Evolutionary conservation across 257 asterid genomes (phyloP), one percentile per base, ranked within the genome.

Genomic region (Parsonsia alboflavescens): DNA sequence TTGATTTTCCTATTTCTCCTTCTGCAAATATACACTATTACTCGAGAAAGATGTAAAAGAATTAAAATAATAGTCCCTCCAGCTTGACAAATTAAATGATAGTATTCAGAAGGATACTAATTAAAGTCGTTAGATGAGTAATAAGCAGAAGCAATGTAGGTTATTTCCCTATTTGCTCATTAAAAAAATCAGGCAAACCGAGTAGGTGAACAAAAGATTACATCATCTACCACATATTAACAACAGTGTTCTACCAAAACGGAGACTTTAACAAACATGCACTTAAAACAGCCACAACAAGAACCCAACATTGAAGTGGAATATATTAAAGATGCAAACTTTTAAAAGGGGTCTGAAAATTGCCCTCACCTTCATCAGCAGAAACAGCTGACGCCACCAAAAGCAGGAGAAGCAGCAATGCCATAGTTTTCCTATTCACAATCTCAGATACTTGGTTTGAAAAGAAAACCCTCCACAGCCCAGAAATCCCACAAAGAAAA

Each of bases 331-430:
- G 48, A 59, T 54, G 42, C 52, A 68, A 69, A 28, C 36, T 17
- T 50, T 36, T 30, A 48, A 26, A 39, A 48, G 22, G 39, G 33
- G 49, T 7, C 22, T 17, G 12, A 7, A 0, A 45, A 1, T 45
- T 41, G 5, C 28, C 42, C 77, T 80, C 80, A 90, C 96, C 96
- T 87, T 92, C 96, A 86, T 85, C 96, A 78, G 92, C 91, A 80
- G 81, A 89, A 81, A 82, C 89, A 71, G 88, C 88, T 74, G 97
- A 86, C 24, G 82, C 78, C 1, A 82, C 73, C 81, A 88, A 82
- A 76, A 83, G 90, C 76, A 87, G 64, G 80, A 87, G 82, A 81
- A 85, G 77, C 26, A 83, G 74, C 36, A 82, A 68, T 53, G 82
- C 77, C 89, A 87, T 86, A 22, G 71, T 74, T 56, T 19, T 66